Evolutionary conservation across 306 rosid genomes (phyloP).

Genomic region (Lathyrus sativus): DNA sequence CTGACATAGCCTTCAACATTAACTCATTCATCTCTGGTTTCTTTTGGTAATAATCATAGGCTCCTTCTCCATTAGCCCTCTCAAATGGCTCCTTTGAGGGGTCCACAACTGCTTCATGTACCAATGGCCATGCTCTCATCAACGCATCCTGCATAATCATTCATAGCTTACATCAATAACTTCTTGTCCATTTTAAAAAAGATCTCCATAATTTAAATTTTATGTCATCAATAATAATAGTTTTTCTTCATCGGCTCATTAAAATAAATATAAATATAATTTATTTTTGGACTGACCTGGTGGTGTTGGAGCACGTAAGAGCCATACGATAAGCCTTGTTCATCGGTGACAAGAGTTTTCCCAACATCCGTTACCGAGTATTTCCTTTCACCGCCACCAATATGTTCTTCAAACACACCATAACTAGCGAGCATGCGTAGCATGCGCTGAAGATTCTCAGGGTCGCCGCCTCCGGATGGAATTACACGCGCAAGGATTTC

Average conservation of each 20-base stretch:
- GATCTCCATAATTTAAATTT: too few species aligned
- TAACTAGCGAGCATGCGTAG: slow-evolving; percentile 79
- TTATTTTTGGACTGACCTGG: slow-evolving; percentile 50
- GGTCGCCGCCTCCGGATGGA: slow-evolving; percentile 58
- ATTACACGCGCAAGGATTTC: slow-evolving; percentile 58
- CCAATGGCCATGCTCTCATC: slow-evolving; percentile 81
- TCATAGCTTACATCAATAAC: not conserved
- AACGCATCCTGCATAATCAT: slow-evolving; percentile 57
- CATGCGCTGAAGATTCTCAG: slow-evolving; percentile 85
- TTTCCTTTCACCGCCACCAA: slow-evolving; percentile 44
- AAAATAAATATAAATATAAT: too few species aligned
- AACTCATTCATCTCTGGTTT: slow-evolving; percentile 71
- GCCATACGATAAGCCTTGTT: slow-evolving; percentile 63
- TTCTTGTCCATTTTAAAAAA: too few species aligned
- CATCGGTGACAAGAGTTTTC: slow-evolving; percentile 67
- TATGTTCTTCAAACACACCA: slow-evolving; percentile 71
- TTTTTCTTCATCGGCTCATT: too few species aligned
- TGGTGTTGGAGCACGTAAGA: slow-evolving; percentile 90
- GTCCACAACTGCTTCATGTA: slow-evolving; percentile 88
- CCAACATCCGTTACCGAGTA: slow-evolving; percentile 81
- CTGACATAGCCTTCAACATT: slow-evolving; percentile 87
- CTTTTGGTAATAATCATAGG: slow-evolving; percentile 72
- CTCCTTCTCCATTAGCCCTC: slow-evolving; percentile 73
- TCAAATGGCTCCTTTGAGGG: slow-evolving; percentile 72
- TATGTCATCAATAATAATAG: too few species aligned